phyloP scores from a whole-genome alignment of 257 asterid genomes.

The Echites panduratus region DNA sequence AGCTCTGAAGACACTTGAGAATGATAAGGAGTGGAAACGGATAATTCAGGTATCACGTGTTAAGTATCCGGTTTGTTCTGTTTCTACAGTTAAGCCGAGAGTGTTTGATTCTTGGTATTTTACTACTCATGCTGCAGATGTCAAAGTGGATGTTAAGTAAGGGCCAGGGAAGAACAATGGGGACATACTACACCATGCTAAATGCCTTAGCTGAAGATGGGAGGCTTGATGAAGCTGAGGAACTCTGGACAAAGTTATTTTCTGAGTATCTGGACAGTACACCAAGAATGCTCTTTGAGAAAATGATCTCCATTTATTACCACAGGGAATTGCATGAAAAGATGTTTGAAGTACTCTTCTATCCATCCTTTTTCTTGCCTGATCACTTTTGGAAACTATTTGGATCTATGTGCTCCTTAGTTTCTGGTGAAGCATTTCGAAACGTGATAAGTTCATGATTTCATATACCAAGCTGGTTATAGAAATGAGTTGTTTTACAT shows the following conservation, averaged over 20 bases:
- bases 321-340: constrained; percentile 70
- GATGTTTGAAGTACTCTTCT: constrained; percentile 72
- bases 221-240: constrained; percentile 91
- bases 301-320: constrained; percentile 68
- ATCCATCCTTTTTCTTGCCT: not conserved
- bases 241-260: constrained; percentile 72
- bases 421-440: not conserved
- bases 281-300: constrained; percentile 85
- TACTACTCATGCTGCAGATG: constrained; percentile 32
- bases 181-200: constrained; percentile 72
- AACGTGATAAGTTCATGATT: not conserved
- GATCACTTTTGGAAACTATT: not conserved
- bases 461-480: not conserved
- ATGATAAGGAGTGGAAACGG: constrained; percentile 83
- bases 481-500: not conserved
- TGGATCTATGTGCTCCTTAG: not conserved
- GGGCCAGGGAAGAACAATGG: constrained; percentile 99
- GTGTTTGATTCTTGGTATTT: constrained; percentile 10
- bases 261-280: constrained; percentile 74
- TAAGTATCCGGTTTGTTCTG: not conserved
- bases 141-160: constrained; percentile 96
- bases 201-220: constrained; percentile 88
- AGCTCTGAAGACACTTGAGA: constrained; percentile 77
- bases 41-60: constrained; percentile 60
- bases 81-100: not conserved